A percentile compares a stretch with the other conserved stretches of the same genome.
Evolutionary conservation across 345 rosid species (phyloP).

Genomic region (Eutrema yunnanense): DNA sequence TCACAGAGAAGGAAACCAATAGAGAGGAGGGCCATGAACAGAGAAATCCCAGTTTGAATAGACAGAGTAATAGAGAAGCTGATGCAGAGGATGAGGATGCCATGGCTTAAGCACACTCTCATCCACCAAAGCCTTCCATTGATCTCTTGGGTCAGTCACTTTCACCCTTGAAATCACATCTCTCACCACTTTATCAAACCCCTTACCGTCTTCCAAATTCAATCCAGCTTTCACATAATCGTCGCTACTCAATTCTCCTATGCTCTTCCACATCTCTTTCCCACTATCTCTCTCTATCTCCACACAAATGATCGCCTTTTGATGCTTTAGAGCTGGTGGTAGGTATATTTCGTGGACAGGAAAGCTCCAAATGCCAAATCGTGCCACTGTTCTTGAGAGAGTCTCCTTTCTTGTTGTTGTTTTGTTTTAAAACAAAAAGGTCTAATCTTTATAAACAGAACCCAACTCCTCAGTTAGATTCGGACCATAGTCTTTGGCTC

Average conservation of each 20-base stretch:
- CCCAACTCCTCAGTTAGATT: neutral
- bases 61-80: conserved; percentile 59
- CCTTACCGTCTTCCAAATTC: conserved; percentile 36
- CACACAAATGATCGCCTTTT: neutral
- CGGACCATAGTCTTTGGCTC: conserved; percentile 12
- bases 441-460: neutral
- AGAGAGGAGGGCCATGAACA: conserved; percentile 64
- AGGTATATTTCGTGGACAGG: conserved; percentile 8
- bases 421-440: neutral
- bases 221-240: conserved; percentile 56
- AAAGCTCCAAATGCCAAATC: neutral
- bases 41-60: conserved; percentile 68
- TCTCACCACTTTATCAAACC: conserved; percentile 30
- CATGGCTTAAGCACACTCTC: conserved; percentile 54
- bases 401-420: neutral
- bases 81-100: conserved; percentile 68
- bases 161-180: conserved; percentile 23
- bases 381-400: neutral
- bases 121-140: conserved; percentile 55
- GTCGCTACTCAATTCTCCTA: conserved; percentile 39
- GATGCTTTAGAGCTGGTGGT: neutral
- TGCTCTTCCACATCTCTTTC: conserved; percentile 28
- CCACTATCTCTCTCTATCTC: neutral
- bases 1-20: conserved; percentile 85
- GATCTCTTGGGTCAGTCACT: conserved; percentile 42